Evolutionary conservation across 148 eudicot genomes (phyloP), one percentile per base, ranked within the genome.

Genomic region (Suaeda aralocaspica): DNA sequence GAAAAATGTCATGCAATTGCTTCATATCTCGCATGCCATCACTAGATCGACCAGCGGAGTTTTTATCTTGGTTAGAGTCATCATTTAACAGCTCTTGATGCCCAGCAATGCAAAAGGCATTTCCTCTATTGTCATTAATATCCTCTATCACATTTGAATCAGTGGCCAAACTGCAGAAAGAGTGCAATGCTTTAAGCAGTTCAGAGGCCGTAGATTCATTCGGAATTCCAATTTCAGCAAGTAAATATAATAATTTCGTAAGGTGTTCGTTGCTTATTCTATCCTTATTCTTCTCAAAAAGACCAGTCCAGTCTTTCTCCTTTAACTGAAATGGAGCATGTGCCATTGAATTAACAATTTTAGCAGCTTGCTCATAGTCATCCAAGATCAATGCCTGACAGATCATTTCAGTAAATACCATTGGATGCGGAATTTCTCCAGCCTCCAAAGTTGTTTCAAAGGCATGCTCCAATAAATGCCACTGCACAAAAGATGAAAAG

Each of bases 391-490:
- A 72, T 58, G 92, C 87, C 73, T 83, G 87, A 65, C 81, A 84
- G 59, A 86, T 72, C 85, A 91, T 84, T 85, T 94, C 97, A 30
- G 77, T 74, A 75, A 91, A 94, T 36, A 88, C 66, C n/a, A 78
- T 69, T 44, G 74, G 59, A 69, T 76, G 76, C 31, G 98, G 98
- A 66, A 93, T 82, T 79, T 89, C 87, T 74, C 91, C 96, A 46
- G 83, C 90, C 74, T 89, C 95, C 82, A 93, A 71, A 62, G 81
- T 82, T 13, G 79, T 59, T 68, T 88, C 88, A 72, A 93, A 89
- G 60, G 90, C 84, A 87, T 93, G 96, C 74, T 93, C 91, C 85
- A 93, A 70, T 72, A 91, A 71, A 84, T 87, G 76, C 79, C 84
- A 74, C 98, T 93, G 87, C 77, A 76, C 44, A 81, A 64, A 19